Base-by-base conservation (phyloP, 2,329 filamentous ascomycete species). In the Acephala macrosclerotiorum region DNA sequence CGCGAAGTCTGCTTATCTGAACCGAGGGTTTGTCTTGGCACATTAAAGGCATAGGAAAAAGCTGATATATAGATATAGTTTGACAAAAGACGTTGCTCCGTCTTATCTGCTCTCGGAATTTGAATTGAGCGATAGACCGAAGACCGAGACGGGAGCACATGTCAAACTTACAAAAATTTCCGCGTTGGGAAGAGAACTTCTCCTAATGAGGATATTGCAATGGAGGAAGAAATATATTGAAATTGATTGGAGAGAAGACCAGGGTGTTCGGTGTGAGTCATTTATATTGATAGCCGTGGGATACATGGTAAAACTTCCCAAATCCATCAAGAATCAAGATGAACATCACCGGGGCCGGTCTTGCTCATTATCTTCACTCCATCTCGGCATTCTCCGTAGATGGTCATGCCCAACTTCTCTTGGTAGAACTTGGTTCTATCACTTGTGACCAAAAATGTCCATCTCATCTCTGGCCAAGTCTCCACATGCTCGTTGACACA, bases 391-490 rank as follows among this genome's bases (percentile, higher is more conserved):
- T 66, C 64, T 55, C 67, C 66, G 57, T 71, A 69, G 9, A 60
- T 60, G 25, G 63, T 67, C 66, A 74, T 71, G 1, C 66, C 68
- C 64, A 77, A 58, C 14, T 61, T 66, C 63, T 72, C 65, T 53
- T 67, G 61, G 62, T 77, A 78, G 36, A 75, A 74, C 22, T 64
- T 60, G 12, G 25, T 57, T 22, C 42, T 20, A 18, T 40, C 64
- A 57, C 64, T 66, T 9, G 85, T 83, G 70, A 89, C 76, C 64
- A 91, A 79, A 76, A 90, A 80, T 16, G 86, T 79, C 25, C 87
- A 82, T 53, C 90, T 81, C 72, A 94, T 79, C 68, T 85, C 77
- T 1, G 87, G 84, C 83, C 90, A 87, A 35, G 80, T 80, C 25
- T 81, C 77, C 42, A 87, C 74, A 2, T 85, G 76, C 70, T 91